Conservation (phyloP, 1,139 yeast genomes). For the Yamadazyma songkhlaensis region DNA sequence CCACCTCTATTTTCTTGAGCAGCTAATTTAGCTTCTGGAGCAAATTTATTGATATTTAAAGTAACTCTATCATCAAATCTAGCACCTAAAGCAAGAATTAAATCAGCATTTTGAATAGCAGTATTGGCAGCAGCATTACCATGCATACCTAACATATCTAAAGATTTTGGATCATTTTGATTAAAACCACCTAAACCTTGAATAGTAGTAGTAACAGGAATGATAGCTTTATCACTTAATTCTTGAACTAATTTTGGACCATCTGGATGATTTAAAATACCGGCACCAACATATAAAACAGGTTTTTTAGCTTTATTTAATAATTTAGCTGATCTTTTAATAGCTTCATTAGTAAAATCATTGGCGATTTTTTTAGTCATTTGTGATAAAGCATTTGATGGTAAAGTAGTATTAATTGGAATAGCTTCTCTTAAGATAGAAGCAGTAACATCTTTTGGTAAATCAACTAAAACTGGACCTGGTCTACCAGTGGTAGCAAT, state of each 20-base stretch:
- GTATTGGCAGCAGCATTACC: conserved; percentile 94
- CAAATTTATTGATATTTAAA: conserved; percentile 79
- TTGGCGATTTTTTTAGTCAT: conserved; percentile 70
- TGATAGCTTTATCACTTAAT: conserved; percentile 83
- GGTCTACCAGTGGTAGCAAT: conserved; percentile 96
- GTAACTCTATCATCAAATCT: conserved; percentile 99
- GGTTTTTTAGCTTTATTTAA: conserved; percentile 85
- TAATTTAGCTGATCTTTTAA: conserved; percentile 72
- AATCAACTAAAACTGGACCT: conserved; percentile 95
- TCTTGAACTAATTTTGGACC: conserved; percentile 81
- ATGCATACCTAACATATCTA: conserved; percentile 98
- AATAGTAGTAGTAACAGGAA: conserved; percentile 93
- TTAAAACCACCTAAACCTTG: conserved; percentile 95
- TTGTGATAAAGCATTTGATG: conserved; percentile 72
- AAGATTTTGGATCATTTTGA: conserved; percentile 84
- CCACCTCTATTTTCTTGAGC: conserved; percentile 91
- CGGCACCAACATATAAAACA: conserved; percentile 87
- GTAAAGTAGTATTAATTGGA: conserved; percentile 81
- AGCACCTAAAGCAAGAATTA: conserved; percentile 92
- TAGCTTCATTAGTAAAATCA: conserved; percentile 74
- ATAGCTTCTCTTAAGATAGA: conserved; percentile 82
- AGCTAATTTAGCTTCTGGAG: conserved; percentile 89
- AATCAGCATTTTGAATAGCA: conserved; percentile 90
- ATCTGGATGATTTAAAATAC: conserved; percentile 73
- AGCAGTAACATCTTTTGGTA: conserved; percentile 97